phyloP scores from a whole-genome alignment of 1,139 yeast species.

The Taiozyma sp. region DNA sequence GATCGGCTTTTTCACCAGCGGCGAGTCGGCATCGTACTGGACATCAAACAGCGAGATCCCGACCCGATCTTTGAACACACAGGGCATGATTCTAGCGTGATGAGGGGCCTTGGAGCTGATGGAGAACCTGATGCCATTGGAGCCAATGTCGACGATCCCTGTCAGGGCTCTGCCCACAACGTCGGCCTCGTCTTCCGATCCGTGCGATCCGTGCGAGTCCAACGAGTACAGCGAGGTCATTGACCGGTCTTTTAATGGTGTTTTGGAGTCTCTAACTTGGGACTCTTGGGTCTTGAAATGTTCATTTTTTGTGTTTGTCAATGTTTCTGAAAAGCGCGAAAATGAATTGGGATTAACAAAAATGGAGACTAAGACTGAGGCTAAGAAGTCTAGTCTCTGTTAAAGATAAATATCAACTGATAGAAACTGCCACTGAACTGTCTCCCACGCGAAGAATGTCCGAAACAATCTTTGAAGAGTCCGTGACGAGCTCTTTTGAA shows the following conservation, averaged over 20 bases:
- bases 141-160: conserved; percentile 65
- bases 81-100: conserved; percentile 66
- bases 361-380: too few species aligned
- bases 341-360: not conserved
- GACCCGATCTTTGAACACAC: conserved; percentile 62
- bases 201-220: conserved; percentile 9
- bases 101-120: conserved; percentile 58
- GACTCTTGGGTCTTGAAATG: not conserved
- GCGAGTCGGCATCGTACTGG: conserved; percentile 35
- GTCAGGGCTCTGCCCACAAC: conserved; percentile 46
- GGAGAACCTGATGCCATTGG: conserved; percentile 62
- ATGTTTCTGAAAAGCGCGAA: not conserved
- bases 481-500: not conserved
- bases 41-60: conserved; percentile 62
- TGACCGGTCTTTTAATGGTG: not conserved
- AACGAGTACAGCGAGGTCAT: not conserved
- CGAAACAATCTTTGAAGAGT: not conserved
- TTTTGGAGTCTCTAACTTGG: not conserved
- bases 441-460: not conserved
- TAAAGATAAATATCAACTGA: too few species aligned
- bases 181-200: conserved; percentile 40
- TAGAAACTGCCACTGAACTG: not conserved
- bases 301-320: not conserved
- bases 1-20: conserved; percentile 41
- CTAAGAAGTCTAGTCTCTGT: too few species aligned